Conservation (phyloP, 106 monocot species). For the Platanthera zijinensis region DNA sequence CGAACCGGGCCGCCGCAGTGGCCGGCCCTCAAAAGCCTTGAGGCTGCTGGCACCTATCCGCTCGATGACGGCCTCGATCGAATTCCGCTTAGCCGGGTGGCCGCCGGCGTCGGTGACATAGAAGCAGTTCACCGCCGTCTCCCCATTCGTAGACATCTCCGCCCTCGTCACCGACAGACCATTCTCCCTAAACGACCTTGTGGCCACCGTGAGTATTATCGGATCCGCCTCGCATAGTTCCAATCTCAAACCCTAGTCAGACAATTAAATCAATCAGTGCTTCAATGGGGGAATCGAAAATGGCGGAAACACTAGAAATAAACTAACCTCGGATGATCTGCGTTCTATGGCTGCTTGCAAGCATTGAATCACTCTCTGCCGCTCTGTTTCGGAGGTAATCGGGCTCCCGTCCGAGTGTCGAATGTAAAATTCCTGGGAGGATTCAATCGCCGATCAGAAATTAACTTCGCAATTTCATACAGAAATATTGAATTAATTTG, state of each 20-base stretch:
- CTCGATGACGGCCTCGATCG: conserved; percentile 28
- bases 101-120: conserved; percentile 50
- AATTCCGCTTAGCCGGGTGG: conserved; percentile 13
- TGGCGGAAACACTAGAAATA: not conserved
- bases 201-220: conserved; percentile 34
- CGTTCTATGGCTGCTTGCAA: conserved; percentile 31
- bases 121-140: conserved; percentile 41
- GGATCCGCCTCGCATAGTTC: conserved; percentile 34
- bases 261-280: not conserved
- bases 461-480: not conserved
- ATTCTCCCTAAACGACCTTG: conserved; percentile 54
- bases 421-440: conserved; percentile 35
- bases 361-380: conserved; percentile 28
- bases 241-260: conserved; percentile 30
- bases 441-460: not conserved
- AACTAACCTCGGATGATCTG: conserved; percentile 37
- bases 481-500: not conserved
- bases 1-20: not conserved
- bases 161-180: conserved; percentile 42
- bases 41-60: conserved; percentile 25
- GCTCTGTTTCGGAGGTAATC: conserved; percentile 36
- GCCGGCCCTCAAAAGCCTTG: conserved; percentile 18
- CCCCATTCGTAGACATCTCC: conserved; percentile 47
- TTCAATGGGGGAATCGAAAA: not conserved
- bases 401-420: conserved; percentile 27